phyloP scores from a whole-genome alignment of 305 asterid species.

The Fraxinus paxiana region DNA sequence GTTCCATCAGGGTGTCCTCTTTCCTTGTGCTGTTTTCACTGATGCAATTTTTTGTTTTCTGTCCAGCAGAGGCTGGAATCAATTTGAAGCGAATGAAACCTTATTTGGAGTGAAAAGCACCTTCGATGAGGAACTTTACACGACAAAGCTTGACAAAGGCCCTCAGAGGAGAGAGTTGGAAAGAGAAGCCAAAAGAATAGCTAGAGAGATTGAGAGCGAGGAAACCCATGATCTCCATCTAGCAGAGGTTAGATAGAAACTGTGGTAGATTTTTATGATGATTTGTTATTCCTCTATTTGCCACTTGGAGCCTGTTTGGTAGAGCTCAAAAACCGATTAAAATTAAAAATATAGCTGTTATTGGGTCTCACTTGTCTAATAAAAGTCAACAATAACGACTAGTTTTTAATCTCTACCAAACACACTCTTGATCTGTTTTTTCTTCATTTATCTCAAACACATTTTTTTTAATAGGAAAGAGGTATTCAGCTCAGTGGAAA shows the following conservation, averaged over 20 bases:
- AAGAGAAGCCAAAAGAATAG: conserved; percentile 77
- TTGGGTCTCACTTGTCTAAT: no score
- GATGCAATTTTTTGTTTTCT: conserved; percentile 7
- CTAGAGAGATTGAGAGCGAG: conserved; percentile 91
- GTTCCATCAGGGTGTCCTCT: conserved; percentile 11
- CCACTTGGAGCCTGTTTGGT: neutral
- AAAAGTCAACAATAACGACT: no score
- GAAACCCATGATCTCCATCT: conserved; percentile 86
- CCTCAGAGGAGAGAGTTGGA: conserved; percentile 84
- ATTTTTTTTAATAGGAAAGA: conserved; percentile 61
- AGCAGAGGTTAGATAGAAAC: conserved; percentile 65
- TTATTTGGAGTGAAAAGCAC: conserved; percentile 95
- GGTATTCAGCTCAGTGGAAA: conserved; percentile 62
- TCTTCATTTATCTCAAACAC: conserved; percentile 17
- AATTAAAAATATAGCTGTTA: no score
- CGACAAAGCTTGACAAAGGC: conserved; percentile 91
- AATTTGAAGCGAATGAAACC: conserved; percentile 76
- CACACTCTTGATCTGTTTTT: neutral
- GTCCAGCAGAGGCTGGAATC: conserved; percentile 85
- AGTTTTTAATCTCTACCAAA: no score
- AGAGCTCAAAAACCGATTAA: no score
- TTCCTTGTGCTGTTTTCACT: conserved; percentile 12
- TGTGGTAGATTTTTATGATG: neutral
- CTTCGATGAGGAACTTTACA: conserved; percentile 86
- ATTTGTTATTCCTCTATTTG: conserved; percentile 1